Percentiles rank a stretch among this genome's conserved stretches.
These are phyloP conservation scores for Arbutus unedo DNA, from an alignment of 148 eudicot species.

Conservation along the genomic window DNA sequence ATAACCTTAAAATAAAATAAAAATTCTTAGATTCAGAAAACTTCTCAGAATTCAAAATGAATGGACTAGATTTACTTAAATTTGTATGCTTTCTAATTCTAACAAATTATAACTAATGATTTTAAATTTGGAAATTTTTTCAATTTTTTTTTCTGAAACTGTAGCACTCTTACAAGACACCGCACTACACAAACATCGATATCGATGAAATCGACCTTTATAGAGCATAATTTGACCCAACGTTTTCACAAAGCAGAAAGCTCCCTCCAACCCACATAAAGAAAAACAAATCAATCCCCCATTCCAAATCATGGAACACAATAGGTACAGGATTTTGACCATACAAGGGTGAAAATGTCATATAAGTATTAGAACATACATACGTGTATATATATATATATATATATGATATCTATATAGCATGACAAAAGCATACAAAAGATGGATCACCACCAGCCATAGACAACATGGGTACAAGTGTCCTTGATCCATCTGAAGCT, in stretches of 20 bases:
- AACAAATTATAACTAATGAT: too few species aligned
- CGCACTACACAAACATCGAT: background rate
- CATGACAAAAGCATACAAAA: background rate
- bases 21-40: too few species aligned
- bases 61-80: too few species aligned
- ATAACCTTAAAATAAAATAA: too few species aligned
- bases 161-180: background rate
- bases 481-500: conserved; percentile 46
- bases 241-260: background rate
- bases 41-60: too few species aligned
- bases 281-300: background rate
- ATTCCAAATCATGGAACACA: background rate
- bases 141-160: too few species aligned
- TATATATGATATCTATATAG: background rate
- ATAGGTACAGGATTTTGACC: background rate
- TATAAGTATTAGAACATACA: background rate
- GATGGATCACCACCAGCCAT: conserved; percentile 37
- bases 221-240: background rate
- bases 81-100: too few species aligned
- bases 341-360: background rate
- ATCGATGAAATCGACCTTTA: background rate
- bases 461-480: conserved; percentile 29
- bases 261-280: background rate
- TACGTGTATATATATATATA: background rate
- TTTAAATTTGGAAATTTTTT: too few species aligned